These are phyloP conservation scores for Lachancea mirantina DNA, from an alignment of 805 yeast species.

Conservation along the genomic window DNA sequence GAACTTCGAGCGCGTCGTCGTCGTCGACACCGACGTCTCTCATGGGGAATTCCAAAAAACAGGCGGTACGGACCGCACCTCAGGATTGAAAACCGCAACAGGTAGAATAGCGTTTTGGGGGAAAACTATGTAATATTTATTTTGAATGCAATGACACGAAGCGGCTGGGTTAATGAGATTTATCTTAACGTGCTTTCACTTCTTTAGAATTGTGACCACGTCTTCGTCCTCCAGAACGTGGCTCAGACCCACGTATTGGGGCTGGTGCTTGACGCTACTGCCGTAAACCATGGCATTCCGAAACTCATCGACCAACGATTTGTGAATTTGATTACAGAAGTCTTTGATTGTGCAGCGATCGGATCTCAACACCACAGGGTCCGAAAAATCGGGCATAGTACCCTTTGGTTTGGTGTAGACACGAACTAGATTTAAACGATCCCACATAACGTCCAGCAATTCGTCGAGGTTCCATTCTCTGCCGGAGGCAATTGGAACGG, in stretches of 20 bases:
- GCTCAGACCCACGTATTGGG: conserved; percentile 85
- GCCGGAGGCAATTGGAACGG: conserved; percentile 94
- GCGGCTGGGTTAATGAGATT: conserved; percentile 1
- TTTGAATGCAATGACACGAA: too few species aligned
- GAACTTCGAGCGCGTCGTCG: too few species aligned
- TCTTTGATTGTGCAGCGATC: conserved; percentile 85
- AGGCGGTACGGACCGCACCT: too few species aligned
- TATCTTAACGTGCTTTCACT: too few species aligned
- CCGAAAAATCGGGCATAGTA: conserved; percentile 82
- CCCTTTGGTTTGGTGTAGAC: conserved; percentile 98
- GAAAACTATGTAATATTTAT: too few species aligned
- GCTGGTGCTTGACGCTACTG: conserved; percentile 92
- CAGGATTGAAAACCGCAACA: too few species aligned
- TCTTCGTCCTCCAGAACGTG: conserved; percentile 92
- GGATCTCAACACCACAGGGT: conserved; percentile 86
- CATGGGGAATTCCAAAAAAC: too few species aligned
- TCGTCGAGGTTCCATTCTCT: conserved; percentile 97
- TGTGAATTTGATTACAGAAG: conserved; percentile 94
- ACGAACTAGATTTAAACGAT: conserved; percentile 78
- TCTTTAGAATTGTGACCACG: conserved; percentile 89
- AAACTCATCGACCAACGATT: conserved; percentile 87
- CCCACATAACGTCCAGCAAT: conserved; percentile 93
- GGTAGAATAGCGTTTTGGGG: too few species aligned
- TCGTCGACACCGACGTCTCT: too few species aligned
- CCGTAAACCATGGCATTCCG: conserved; percentile 92